Conservation (phyloP, 345 rosid genomes). For the Camelina sativa region DNA sequence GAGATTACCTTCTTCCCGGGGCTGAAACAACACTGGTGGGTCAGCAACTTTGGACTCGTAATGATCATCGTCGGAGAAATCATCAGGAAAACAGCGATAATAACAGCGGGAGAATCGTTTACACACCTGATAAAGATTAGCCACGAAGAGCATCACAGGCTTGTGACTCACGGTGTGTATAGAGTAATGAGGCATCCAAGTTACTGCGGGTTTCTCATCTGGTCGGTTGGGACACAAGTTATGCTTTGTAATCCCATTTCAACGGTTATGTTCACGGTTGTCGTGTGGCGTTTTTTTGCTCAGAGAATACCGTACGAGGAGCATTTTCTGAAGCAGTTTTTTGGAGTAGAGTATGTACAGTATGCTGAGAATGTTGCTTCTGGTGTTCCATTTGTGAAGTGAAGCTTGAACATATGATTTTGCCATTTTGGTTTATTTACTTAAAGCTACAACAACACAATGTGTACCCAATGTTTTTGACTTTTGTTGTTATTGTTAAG, state of each 20-base stretch:
- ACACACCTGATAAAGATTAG: slow-evolving; percentile 60
- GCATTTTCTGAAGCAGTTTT: slow-evolving; percentile 59
- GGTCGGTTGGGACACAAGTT: slow-evolving; percentile 71
- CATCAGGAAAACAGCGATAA: slow-evolving; percentile 57
- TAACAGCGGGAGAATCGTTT: slow-evolving; percentile 68
- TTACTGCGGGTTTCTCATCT: slow-evolving; percentile 65
- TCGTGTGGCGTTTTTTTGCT: slow-evolving; percentile 64
- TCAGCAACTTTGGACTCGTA: slow-evolving; percentile 61
- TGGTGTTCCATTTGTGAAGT: slow-evolving; percentile 66
- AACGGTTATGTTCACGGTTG: slow-evolving; percentile 47
- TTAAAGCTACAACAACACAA: too few relatives aligned
- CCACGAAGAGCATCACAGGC: slow-evolving; percentile 62
- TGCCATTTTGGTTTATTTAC: too few relatives aligned
- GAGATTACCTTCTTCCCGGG: slow-evolving; percentile 55
- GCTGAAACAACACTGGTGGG: slow-evolving; percentile 58
- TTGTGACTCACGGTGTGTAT: slow-evolving; percentile 63
- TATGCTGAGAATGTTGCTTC: slow-evolving; percentile 57
- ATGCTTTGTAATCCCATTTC: slow-evolving; percentile 74
- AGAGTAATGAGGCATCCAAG: slow-evolving; percentile 68
- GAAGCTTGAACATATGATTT: background rate
- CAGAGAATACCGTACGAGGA: slow-evolving; percentile 64
- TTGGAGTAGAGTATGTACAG: slow-evolving; percentile 52
- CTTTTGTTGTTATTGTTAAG: too few relatives aligned
- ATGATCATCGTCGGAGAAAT: slow-evolving; percentile 56
- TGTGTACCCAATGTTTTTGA: too few relatives aligned